phyloP scores from a whole-genome alignment of 352 stramenopile species.

The Sclerospora graminicola region DNA sequence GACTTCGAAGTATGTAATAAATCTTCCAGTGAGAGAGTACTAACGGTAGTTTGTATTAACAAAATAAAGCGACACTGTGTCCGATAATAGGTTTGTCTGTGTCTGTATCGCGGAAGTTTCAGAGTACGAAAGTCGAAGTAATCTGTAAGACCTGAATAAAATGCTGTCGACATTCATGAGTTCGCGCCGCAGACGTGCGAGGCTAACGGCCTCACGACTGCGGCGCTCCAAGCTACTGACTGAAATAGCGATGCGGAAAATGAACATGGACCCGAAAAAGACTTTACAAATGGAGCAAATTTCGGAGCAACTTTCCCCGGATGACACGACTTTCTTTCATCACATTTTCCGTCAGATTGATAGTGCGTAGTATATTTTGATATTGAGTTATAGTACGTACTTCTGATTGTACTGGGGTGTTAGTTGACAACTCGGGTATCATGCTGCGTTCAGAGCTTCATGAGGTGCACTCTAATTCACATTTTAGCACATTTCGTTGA shows the following conservation, averaged over 20 bases:
- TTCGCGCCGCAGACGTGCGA: conserved; percentile 41
- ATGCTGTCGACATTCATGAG: too few species aligned
- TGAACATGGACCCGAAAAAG: conserved; percentile 51
- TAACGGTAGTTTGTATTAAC: too few species aligned
- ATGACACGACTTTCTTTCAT: conserved; percentile 53
- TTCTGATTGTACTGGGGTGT: conserved; percentile 1
- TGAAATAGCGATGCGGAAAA: conserved; percentile 54
- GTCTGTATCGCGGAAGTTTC: too few species aligned
- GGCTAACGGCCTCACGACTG: conserved; percentile 37
- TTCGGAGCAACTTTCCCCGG: conserved; percentile 37
- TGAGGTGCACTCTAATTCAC: conserved; percentile 14
- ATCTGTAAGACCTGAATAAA: too few species aligned
- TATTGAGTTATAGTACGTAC: background rate
- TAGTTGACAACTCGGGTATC: conserved; percentile 48
- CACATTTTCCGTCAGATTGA: conserved; percentile 68
- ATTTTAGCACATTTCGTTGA: too few species aligned
- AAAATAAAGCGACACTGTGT: too few species aligned
- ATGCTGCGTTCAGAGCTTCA: conserved; percentile 59
- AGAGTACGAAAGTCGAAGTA: too few species aligned
- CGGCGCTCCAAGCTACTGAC: conserved; percentile 45
- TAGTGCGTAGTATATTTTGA: conserved; percentile 15
- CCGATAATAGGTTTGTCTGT: too few species aligned
- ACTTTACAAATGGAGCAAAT: conserved; percentile 50
- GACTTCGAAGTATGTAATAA: too few species aligned
- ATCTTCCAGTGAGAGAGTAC: too few species aligned